Percentiles rank a stretch among this genome's conserved stretches.
Evolutionary conservation across 306 rosid genomes (phyloP).

Genomic region (Cicer yamashitae): DNA sequence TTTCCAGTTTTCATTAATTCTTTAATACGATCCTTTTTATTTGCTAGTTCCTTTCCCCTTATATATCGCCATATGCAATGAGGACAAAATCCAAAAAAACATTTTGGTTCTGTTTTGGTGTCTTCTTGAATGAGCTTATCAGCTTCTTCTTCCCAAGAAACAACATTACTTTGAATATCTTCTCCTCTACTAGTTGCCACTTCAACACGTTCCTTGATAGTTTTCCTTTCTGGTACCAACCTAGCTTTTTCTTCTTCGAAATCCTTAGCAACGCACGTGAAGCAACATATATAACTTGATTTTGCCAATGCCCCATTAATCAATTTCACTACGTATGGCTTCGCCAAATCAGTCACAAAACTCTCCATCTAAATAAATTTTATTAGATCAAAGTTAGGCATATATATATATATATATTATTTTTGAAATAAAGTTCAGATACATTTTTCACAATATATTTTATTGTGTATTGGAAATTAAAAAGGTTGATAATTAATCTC

Average conservation of each 20-base stretch:
- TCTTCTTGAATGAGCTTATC: not conserved
- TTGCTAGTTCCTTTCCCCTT: slow-evolving; percentile 15
- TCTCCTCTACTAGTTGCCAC: not conserved
- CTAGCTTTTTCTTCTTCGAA: not conserved
- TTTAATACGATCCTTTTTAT: not conserved
- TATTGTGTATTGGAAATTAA: too few relatives aligned
- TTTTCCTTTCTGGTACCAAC: not conserved
- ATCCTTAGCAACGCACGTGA: not conserved
- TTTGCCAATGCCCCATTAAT: not conserved
- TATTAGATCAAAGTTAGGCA: not conserved
- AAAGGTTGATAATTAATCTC: too few relatives aligned
- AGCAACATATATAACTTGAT: slow-evolving; percentile 15
- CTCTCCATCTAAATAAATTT: slow-evolving; percentile 12
- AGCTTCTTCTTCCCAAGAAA: not conserved
- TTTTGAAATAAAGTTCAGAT: too few relatives aligned
- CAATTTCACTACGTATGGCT: not conserved
- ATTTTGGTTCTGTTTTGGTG: not conserved
- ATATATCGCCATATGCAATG: not conserved
- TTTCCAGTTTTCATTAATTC: accelerated
- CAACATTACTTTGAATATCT: not conserved
- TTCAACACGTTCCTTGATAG: not conserved
- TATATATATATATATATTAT: not conserved
- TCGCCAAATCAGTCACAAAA: not conserved
- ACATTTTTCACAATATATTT: too few relatives aligned
- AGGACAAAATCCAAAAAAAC: slow-evolving; percentile 14